Evolutionary conservation across 805 yeast species (phyloP).

Genomic region (Suhomyces pyralidae): DNA sequence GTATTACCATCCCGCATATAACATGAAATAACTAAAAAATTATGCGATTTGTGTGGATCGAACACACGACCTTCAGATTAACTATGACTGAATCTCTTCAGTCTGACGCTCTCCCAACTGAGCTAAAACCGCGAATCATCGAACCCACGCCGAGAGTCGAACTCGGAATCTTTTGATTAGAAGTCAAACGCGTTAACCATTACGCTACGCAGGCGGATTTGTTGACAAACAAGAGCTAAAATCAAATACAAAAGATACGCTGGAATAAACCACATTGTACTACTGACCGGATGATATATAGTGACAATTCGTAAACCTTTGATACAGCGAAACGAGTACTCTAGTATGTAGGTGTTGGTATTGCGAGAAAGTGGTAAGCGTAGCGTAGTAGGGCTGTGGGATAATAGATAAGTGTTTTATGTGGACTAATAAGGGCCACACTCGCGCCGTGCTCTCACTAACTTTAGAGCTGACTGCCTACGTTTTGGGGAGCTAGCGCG

Average conservation of each 20-base stretch:
- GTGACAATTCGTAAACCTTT: too few species aligned
- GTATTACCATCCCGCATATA: not conserved
- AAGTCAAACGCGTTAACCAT: conserved; percentile 68
- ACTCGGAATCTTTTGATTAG: conserved; percentile 65
- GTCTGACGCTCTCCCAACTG: conserved; percentile 39
- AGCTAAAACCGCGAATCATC: conserved; percentile 26
- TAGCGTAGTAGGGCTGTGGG: not conserved
- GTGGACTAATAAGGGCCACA: not conserved
- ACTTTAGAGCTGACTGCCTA: not conserved
- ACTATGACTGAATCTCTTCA: conserved; percentile 28
- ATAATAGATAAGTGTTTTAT: not conserved
- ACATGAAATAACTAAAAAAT: not conserved
- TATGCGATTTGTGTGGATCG: not conserved
- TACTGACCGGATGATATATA: too few species aligned
- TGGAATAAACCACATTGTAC: too few species aligned
- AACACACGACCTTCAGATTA: conserved; percentile 37
- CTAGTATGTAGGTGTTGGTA: not conserved
- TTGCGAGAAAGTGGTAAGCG: not conserved
- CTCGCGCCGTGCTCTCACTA: not conserved
- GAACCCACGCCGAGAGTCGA: conserved; percentile 54
- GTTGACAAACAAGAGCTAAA: not conserved
- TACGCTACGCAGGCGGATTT: conserved; percentile 53
- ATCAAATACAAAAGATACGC: too few species aligned
- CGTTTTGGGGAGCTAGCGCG: not conserved
- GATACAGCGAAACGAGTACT: not conserved